Evolutionary conservation across 306 rosid genomes (phyloP).

Genomic region (Phaseolus lunatus): DNA sequence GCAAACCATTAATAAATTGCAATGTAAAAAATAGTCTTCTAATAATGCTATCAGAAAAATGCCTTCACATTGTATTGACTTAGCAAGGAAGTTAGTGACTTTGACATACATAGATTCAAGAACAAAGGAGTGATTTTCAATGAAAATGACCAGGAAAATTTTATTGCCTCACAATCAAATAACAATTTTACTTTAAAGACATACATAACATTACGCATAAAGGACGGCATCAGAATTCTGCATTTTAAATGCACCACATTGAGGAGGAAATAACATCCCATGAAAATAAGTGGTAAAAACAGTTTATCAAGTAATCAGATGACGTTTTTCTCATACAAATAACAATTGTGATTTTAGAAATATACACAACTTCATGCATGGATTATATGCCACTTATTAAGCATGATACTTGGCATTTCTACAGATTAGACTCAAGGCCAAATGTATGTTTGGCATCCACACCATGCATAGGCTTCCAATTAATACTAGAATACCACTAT

Average conservation of each 20-base stretch:
- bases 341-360: background rate
- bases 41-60: constrained; percentile 8
- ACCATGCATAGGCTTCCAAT: background rate
- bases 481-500: constrained; percentile 4
- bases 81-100: background rate
- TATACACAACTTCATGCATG: constrained; percentile 15
- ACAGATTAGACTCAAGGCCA: background rate
- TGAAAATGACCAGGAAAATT: background rate
- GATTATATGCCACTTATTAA: constrained; percentile 3
- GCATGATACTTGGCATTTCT: constrained; percentile 12
- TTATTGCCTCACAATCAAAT: background rate
- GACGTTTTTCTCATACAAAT: constrained; percentile 25
- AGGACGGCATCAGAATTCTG: background rate
- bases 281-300: constrained; percentile 24
- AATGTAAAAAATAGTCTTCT: constrained; percentile 1
- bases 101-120: constrained; percentile 30
- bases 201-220: background rate
- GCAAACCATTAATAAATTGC: background rate
- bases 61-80: background rate
- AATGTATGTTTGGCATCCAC: constrained; percentile 1
- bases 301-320: constrained; percentile 10
- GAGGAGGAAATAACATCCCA: constrained; percentile 5
- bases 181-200: background rate
- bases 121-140: background rate
- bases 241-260: constrained; percentile 21